Conservation (phyloP, 1,139 yeast genomes). For the Blastobotrys arbuscula region DNA sequence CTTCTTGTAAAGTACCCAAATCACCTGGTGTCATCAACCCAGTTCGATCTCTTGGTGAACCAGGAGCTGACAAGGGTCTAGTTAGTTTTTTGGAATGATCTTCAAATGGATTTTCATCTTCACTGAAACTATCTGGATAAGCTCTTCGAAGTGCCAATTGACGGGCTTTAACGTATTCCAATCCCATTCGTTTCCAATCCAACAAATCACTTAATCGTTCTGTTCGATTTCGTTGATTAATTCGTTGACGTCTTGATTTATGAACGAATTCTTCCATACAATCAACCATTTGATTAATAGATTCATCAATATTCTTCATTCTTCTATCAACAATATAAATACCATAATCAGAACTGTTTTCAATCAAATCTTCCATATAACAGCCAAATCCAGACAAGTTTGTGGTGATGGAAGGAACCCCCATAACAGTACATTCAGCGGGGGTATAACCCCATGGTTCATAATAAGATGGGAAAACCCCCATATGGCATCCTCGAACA, state of each 20-base stretch:
- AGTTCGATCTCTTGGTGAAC: conserved; percentile 64
- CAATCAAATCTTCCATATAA: conserved; percentile 96
- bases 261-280: conserved; percentile 85
- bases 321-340: conserved; percentile 95
- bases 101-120: conserved; percentile 35
- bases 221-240: conserved; percentile 95
- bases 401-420: conserved; percentile 97
- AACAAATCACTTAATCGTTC: conserved; percentile 87
- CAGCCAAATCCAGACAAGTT: conserved; percentile 97
- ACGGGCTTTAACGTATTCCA: conserved; percentile 93
- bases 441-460: conserved; percentile 99
- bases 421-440: conserved; percentile 99
- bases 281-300: conserved; percentile 82
- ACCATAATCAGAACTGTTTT: conserved; percentile 91
- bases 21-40: conserved; percentile 97
- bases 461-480: conserved; percentile 96
- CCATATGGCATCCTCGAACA: conserved; percentile 96
- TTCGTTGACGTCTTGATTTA: conserved; percentile 93
- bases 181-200: conserved; percentile 98
- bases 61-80: conserved; percentile 91
- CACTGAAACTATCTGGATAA: conserved; percentile 73
- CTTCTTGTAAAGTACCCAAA: conserved; percentile 92
- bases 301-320: conserved; percentile 88
- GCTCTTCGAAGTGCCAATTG: conserved; percentile 89
- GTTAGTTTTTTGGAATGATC: conserved; percentile 61